Conservation (phyloP, 2,329 filamentous ascomycete species). For the Elsinoe fawcettii region DNA sequence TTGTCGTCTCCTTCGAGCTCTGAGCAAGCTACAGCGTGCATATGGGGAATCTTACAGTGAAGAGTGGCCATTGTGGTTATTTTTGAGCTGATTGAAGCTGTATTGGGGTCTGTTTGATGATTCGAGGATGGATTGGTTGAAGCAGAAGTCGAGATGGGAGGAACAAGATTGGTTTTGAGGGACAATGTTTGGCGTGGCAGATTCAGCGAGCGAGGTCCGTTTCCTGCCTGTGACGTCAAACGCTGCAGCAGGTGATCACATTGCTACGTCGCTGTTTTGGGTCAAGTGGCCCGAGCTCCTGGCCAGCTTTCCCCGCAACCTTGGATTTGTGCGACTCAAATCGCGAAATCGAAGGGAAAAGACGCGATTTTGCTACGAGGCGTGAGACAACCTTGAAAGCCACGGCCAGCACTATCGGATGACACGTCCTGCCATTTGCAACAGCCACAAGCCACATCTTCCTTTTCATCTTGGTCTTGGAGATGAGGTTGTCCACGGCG, state of each 20-base stretch:
- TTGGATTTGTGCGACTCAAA: not conserved
- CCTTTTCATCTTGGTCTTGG: not conserved
- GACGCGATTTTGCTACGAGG: not conserved
- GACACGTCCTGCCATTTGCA: not conserved
- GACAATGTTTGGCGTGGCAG: not conserved
- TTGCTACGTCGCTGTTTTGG: slow-evolving; percentile 12
- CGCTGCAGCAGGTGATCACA: not conserved
- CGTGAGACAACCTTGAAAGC: not conserved
- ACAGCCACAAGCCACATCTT: not conserved
- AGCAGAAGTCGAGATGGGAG: slow-evolving; percentile 1
- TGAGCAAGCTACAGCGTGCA: not conserved
- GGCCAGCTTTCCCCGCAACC: slow-evolving; percentile 1
- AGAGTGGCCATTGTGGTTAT: slow-evolving; percentile 49
- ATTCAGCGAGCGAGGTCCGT: not conserved
- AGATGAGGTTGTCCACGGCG: not conserved
- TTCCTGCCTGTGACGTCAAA: not conserved
- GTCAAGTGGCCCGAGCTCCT: not conserved
- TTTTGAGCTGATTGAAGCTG: slow-evolving; percentile 9
- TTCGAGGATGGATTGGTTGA: slow-evolving; percentile 11
- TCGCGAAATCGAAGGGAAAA: slow-evolving; percentile 1
- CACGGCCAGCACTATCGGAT: not conserved
- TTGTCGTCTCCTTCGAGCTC: slow-evolving; percentile 1
- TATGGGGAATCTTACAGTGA: slow-evolving; percentile 44
- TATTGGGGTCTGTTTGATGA: slow-evolving; percentile 5
- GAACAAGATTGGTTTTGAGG: slow-evolving; percentile 1